Conservation (phyloP, 2,329 filamentous ascomycete species). For the Chalaropsis ovoidea region DNA sequence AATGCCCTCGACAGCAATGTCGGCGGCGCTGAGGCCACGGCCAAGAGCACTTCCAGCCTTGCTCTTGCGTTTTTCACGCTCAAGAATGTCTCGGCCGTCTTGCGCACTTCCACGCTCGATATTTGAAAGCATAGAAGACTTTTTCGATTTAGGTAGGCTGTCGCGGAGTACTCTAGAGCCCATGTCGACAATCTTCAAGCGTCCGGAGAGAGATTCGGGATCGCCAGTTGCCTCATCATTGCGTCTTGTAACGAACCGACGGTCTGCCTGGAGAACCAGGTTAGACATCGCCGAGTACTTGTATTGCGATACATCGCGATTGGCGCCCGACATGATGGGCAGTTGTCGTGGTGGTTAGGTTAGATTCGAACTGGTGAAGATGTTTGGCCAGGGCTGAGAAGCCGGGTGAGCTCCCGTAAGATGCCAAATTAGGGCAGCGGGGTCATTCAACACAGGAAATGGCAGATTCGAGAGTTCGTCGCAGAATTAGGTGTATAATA, state of each 20-base stretch:
- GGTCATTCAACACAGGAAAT: slow-evolving; percentile 22
- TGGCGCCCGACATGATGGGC: slow-evolving; percentile 56
- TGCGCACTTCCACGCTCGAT: slow-evolving; percentile 65
- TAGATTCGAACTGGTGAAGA: slow-evolving; percentile 14
- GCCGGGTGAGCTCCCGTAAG: slow-evolving; percentile 23
- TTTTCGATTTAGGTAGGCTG: slow-evolving; percentile 69
- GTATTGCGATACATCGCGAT: slow-evolving; percentile 86
- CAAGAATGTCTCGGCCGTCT: slow-evolving; percentile 74
- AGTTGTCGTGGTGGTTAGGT: slow-evolving; percentile 7
- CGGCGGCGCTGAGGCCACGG: slow-evolving; percentile 67
- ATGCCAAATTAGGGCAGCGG: slow-evolving; percentile 5
- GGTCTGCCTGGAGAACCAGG: slow-evolving; percentile 99
- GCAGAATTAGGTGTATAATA: neutral
- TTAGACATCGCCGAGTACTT: slow-evolving; percentile 99
- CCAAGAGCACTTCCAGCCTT: slow-evolving; percentile 61
- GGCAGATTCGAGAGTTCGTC: neutral
- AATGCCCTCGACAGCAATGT: slow-evolving; percentile 81
- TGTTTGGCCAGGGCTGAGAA: slow-evolving; percentile 20
- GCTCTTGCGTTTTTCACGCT: slow-evolving; percentile 75
- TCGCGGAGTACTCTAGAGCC: slow-evolving; percentile 74
- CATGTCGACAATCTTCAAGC: slow-evolving; percentile 92
- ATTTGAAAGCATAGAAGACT: slow-evolving; percentile 54
- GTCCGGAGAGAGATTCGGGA: slow-evolving; percentile 90
- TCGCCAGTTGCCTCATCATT: slow-evolving; percentile 94
- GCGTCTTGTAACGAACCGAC: slow-evolving; percentile 83